Conservation (phyloP, 1,139 yeast genomes). For the Spathaspora sp. region DNA sequence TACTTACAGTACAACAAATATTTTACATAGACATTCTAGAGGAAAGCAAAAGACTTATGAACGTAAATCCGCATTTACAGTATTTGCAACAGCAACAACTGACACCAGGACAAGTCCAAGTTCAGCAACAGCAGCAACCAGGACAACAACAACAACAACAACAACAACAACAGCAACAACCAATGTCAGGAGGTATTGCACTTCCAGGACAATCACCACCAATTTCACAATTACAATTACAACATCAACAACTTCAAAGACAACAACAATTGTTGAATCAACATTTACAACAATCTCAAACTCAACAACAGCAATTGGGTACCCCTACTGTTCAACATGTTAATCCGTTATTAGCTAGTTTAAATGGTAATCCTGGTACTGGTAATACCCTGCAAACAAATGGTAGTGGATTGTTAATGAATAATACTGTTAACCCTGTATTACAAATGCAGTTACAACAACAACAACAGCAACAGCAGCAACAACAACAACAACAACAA, state of each 20-base stretch:
- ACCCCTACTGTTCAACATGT: slow-evolving; percentile 21
- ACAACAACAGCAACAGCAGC: slow-evolving; percentile 21
- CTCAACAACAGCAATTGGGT: slow-evolving; percentile 23
- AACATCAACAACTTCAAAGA: slow-evolving; percentile 42
- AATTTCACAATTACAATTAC: slow-evolving; percentile 37
- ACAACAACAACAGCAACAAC: slow-evolving; percentile 30
- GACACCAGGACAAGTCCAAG: slow-evolving; percentile 21
- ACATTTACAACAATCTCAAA: slow-evolving; percentile 30
- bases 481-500: slow-evolving; percentile 17
- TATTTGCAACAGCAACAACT: slow-evolving; percentile 38
- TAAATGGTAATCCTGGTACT: slow-evolving; percentile 26
- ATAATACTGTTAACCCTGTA: slow-evolving; percentile 24
- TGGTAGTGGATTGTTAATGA: slow-evolving; percentile 16
- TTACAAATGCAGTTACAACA: slow-evolving; percentile 33
- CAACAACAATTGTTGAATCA: slow-evolving; percentile 36
- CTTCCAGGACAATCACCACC: slow-evolving; percentile 35
- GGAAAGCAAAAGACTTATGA: slow-evolving; percentile 20
- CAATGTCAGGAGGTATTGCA: slow-evolving; percentile 2
- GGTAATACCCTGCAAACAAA: slow-evolving; percentile 12
- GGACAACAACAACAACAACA: slow-evolving; percentile 25
- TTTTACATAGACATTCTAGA: background rate
- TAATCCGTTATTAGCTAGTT: slow-evolving; percentile 39
- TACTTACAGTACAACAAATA: background rate
- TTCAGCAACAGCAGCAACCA: slow-evolving; percentile 26
- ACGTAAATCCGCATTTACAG: slow-evolving; percentile 46